These are phyloP conservation scores for Penicillium sp. DNA, from an alignment of 2,329 filamentous ascomycete genomes.

Conservation along the genomic window DNA sequence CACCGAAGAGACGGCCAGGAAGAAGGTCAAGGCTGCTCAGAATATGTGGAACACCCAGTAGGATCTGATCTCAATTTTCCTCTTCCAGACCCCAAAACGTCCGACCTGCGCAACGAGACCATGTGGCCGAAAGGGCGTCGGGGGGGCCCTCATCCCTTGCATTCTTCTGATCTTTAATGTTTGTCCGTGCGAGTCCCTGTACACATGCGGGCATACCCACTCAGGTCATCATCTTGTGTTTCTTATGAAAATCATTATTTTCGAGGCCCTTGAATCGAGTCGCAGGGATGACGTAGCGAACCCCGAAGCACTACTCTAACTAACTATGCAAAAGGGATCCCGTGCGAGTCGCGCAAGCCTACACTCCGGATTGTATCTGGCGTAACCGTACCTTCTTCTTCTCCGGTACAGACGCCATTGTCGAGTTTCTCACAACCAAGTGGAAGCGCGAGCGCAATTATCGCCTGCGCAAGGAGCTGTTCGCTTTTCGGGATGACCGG, in stretches of 20 bases:
- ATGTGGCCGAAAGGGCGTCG: constrained; percentile 20
- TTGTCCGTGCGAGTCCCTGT: constrained; percentile 18
- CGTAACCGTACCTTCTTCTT: constrained; percentile 74
- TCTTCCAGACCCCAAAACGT: not conserved
- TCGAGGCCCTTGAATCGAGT: not conserved
- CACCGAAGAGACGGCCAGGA: constrained; percentile 67
- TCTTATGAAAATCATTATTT: not conserved
- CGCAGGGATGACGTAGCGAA: constrained; percentile 15
- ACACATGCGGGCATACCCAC: constrained; percentile 10
- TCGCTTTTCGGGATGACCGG: constrained; percentile 71
- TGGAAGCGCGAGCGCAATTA: constrained; percentile 74
- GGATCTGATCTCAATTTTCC: constrained; percentile 20
- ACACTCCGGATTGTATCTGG: constrained; percentile 77
- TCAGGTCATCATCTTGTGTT: not conserved
- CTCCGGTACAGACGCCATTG: constrained; percentile 66
- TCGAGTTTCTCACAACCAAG: constrained; percentile 68
- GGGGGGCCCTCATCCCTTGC: constrained; percentile 18
- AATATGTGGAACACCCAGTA: constrained; percentile 79
- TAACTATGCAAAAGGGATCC: constrained; percentile 57
- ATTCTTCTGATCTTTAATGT: constrained; percentile 16
- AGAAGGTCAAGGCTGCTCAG: constrained; percentile 83
- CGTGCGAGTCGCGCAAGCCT: constrained; percentile 65
- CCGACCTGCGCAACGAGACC: constrained; percentile 1
- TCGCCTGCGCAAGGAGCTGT: constrained; percentile 78
- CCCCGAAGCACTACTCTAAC: not conserved